A percentile compares a stretch with the other conserved stretches of the same genome.
Conservation (phyloP, 2,329 filamentous ascomycete genomes). For the Fusarium udum region DNA sequence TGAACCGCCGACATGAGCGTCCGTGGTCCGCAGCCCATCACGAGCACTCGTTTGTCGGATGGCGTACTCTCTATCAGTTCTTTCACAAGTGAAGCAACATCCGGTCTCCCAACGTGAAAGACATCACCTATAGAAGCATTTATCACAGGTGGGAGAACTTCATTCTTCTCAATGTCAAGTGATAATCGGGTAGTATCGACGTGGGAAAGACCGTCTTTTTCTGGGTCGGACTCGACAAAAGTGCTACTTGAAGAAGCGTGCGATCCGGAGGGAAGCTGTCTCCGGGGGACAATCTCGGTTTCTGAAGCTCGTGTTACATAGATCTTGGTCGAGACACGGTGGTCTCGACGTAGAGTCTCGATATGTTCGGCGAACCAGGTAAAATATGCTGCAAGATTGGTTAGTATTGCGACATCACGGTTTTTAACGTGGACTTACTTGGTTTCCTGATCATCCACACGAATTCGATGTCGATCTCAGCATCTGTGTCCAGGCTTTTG, state of each 20-base stretch:
- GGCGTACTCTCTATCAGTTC: slow-evolving; percentile 43
- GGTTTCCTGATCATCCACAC: slow-evolving; percentile 53
- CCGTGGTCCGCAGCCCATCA: slow-evolving; percentile 59
- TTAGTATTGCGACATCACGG: not conserved
- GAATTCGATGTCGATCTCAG: slow-evolving; percentile 47
- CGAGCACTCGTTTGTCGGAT: slow-evolving; percentile 48
- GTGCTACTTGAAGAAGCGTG: slow-evolving; percentile 19
- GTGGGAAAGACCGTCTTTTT: slow-evolving; percentile 12
- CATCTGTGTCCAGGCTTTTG: slow-evolving; percentile 33
- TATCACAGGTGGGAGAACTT: not conserved
- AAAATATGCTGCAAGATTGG: slow-evolving; percentile 44
- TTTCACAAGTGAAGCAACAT: slow-evolving; percentile 50
- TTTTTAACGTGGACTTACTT: slow-evolving; percentile 39
- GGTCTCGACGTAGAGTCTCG: slow-evolving; percentile 43
- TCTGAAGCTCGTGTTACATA: slow-evolving; percentile 48
- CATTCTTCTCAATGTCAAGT: slow-evolving; percentile 32
- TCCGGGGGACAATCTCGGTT: slow-evolving; percentile 8
- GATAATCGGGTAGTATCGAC: slow-evolving; percentile 1
- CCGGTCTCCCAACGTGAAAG: slow-evolving; percentile 49
- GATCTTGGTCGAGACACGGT: slow-evolving; percentile 45
- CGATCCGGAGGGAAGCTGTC: slow-evolving; percentile 5
- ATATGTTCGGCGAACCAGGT: slow-evolving; percentile 53
- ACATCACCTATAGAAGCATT: slow-evolving; percentile 15
- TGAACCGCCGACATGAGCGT: slow-evolving; percentile 55
- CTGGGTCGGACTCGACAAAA: slow-evolving; percentile 5